Evolutionary conservation across 176 grass and related monocot genomes (phyloP), one percentile per base, ranked within the genome.

Genomic region (Sorghum bicolor): DNA sequence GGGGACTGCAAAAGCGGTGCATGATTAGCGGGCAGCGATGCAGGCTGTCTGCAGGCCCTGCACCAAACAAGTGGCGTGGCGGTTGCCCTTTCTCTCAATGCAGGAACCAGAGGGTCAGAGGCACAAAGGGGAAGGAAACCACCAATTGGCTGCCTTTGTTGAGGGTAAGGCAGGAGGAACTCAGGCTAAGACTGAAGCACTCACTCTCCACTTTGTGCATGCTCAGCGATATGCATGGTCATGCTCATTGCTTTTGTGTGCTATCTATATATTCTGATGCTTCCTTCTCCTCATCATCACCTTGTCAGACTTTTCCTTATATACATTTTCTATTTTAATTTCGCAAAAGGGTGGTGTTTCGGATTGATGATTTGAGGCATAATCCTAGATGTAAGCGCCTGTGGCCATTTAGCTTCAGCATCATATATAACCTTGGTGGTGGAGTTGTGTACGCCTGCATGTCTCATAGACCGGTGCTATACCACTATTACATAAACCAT

Each of bases 1-100:
- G 73, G 88, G 39, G n/a, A 64, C 22, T 72, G 72, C 67, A 44
- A 86, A 89, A 86, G 83, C 4, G 48, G 41, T 65, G 83, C 72
- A 89, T 77, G 61, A 86, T 86, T 75, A 86, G 78, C 75, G 72
- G 72, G 72, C 64, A 81, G 60, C 58, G 82, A 81, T 85, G 74
- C 82, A 85, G 38, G 77, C 77, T 89, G 82, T 85, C 77, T 85
- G 77, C 48, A 71, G 55, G 22, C 32, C 65, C 53, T 83, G 74
- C 43, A 74, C 76, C 76, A 62, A 69, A 44, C 81, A 67, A 88
- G 80, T 88, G 86, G 80, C 32, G 80, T 88, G 86, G 80, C 32
- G 43, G n/a, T 15, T 78, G 39, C 55, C 61, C 40, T 87, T 26
- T 62, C 44, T 58, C 68, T 68, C 36, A 67, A 37, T 74, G 45